phyloP scores from a whole-genome alignment of 2,329 filamentous ascomycete species.

The Stachybotrys echinatus region DNA sequence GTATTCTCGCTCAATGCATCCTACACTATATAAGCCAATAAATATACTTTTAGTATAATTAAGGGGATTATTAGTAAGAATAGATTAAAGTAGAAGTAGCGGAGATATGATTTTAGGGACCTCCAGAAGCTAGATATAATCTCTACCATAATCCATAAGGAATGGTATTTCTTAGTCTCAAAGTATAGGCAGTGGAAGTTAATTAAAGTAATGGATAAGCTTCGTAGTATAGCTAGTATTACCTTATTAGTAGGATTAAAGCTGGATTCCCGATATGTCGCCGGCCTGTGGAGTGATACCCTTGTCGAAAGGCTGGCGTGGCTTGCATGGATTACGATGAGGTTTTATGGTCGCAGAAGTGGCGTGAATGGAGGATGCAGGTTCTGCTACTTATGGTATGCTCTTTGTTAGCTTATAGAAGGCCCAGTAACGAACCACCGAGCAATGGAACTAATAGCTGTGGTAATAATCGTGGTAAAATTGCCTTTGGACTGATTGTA shows the following conservation, averaged over 20 bases:
- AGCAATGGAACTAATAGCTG: too few species aligned
- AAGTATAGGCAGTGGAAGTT: slow-evolving; percentile 7
- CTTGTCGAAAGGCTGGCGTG: slow-evolving; percentile 8
- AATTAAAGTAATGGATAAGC: slow-evolving; percentile 7
- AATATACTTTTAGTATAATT: slow-evolving; percentile 6
- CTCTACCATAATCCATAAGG: background rate
- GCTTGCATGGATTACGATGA: too few species aligned
- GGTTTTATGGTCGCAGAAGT: too few species aligned
- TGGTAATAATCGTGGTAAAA: too few species aligned
- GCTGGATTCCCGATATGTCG: slow-evolving; percentile 7
- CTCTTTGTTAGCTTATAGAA: too few species aligned
- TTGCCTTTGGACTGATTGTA: too few species aligned
- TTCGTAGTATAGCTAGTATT: slow-evolving; percentile 11
- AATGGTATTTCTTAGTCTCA: background rate
- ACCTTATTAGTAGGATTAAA: slow-evolving; percentile 6
- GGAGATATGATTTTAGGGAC: background rate
- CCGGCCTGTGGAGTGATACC: slow-evolving; percentile 10
- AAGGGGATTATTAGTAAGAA: slow-evolving; percentile 6
- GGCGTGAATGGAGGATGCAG: too few species aligned
- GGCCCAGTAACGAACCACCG: too few species aligned
- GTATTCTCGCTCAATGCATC: background rate
- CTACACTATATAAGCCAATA: slow-evolving; percentile 2
- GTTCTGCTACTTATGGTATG: too few species aligned
- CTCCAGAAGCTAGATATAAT: background rate
- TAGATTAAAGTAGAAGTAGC: background rate